A percentile compares a stretch with the other conserved stretches of the same genome.
Conservation (phyloP, 2,329 filamentous ascomycete species). For the Emmonsiellopsis sp. region DNA sequence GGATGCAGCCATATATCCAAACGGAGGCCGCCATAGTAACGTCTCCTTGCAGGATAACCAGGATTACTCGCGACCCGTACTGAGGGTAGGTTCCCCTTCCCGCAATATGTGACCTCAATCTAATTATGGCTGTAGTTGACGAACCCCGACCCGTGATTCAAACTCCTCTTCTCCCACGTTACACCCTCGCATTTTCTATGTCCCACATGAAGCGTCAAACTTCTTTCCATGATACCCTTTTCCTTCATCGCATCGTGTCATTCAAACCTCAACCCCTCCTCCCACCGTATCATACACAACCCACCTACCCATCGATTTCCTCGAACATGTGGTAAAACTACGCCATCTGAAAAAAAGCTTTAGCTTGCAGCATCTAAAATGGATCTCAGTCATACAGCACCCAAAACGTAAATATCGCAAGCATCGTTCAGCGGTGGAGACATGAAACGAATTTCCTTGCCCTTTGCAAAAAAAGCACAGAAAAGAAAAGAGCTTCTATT, state of each 20-base stretch:
- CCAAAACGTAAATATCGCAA: too few species aligned
- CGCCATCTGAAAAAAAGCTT: background rate
- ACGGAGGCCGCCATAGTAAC: slow-evolving; percentile 33
- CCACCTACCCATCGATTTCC: background rate
- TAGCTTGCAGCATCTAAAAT: background rate
- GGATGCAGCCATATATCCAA: slow-evolving; percentile 29
- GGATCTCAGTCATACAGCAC: background rate
- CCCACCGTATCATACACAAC: background rate
- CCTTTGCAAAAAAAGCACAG: background rate
- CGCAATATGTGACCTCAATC: background rate
- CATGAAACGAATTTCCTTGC: background rate
- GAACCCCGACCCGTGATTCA: slow-evolving; percentile 9
- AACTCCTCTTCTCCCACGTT: background rate
- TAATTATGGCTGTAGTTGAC: slow-evolving; percentile 8
- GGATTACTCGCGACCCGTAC: slow-evolving; percentile 38
- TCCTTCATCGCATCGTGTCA: background rate
- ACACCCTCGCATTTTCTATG: background rate
- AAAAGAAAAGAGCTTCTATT: too few species aligned
- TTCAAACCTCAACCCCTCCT: background rate
- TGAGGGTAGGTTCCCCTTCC: slow-evolving; percentile 25
- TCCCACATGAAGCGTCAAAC: background rate
- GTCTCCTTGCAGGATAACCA: slow-evolving; percentile 39
- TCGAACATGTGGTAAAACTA: too few species aligned
- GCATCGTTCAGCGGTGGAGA: background rate
- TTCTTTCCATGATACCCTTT: slow-evolving; percentile 1